A percentile compares a stretch with the other conserved stretches of the same genome.
Evolutionary conservation across 176 grass and related monocot species (phyloP).

Genomic region (Pontederia paniculata): DNA sequence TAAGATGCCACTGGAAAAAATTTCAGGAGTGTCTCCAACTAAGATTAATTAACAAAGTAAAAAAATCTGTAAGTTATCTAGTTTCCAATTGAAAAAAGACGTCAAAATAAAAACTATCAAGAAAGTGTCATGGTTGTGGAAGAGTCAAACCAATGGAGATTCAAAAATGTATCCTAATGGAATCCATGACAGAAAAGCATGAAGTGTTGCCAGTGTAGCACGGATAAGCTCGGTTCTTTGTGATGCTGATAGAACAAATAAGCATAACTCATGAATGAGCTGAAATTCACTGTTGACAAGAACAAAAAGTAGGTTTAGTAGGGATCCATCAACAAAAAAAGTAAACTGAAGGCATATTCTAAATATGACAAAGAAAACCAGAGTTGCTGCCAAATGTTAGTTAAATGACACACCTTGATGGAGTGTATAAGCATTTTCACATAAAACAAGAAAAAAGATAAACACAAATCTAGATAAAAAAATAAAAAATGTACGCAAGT

Average conservation of each 20-base stretch:
- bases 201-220: constrained; percentile 91
- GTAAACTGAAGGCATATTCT: not conserved
- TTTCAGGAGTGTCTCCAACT: constrained; percentile 92
- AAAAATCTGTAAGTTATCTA: not conserved
- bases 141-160: constrained; percentile 64
- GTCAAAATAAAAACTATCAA: constrained; percentile 4
- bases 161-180: constrained; percentile 96
- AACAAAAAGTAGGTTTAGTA: constrained; percentile 3
- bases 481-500: too few relatives aligned
- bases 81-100: constrained; percentile 4
- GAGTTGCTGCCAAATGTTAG: not conserved
- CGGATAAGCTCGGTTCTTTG: constrained; percentile 86
- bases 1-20: constrained; percentile 84
- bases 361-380: constrained; percentile 6
- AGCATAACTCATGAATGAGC: constrained; percentile 95
- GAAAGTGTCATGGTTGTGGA: not conserved
- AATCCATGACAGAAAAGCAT: constrained; percentile 99
- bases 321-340: not conserved
- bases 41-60: constrained; percentile 25
- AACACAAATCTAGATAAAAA: too few relatives aligned
- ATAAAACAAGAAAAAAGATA: too few relatives aligned
- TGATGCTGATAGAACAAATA: constrained; percentile 94
- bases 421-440: too few relatives aligned
- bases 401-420: too few relatives aligned
- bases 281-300: constrained; percentile 76